Evolutionary conservation across 139 green algal species (phyloP).

Genomic region (Chlorella sp.): DNA sequence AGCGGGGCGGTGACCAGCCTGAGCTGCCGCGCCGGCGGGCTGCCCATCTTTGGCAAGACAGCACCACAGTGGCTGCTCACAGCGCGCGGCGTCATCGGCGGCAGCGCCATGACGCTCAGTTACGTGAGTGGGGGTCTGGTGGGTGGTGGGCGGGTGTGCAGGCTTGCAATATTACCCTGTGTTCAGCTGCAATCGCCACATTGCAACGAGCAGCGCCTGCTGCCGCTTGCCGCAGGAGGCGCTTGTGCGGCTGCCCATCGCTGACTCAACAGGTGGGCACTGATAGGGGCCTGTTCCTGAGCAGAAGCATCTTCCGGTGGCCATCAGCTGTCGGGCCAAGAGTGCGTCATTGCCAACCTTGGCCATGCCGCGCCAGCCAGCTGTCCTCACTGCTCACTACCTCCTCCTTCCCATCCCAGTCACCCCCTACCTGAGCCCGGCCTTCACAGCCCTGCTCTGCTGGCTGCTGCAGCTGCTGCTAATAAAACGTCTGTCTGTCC

Average conservation of each 20-base stretch:
- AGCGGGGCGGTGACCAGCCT: conserved; percentile 11
- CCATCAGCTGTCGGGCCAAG: too few relatives aligned
- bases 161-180: too few relatives aligned
- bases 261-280: conserved; percentile 25
- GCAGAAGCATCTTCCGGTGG: too few relatives aligned
- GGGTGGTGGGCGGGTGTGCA: too few relatives aligned
- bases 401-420: not conserved
- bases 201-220: too few relatives aligned
- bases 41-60: not conserved
- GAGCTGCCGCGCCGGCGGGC: conserved; percentile 8
- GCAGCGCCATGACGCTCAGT: conserved; percentile 41
- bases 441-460: conserved; percentile 42
- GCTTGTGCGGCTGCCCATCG: conserved; percentile 44
- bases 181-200: too few relatives aligned
- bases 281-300: too few relatives aligned
- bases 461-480: conserved; percentile 36
- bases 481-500: too few relatives aligned
- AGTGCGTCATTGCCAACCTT: too few relatives aligned
- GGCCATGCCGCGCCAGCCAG: not conserved
- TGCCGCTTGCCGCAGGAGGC: not conserved
- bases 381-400: not conserved
- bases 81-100: conserved; percentile 11
- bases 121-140: not conserved
- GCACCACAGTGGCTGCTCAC: not conserved
- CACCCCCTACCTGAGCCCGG: not conserved